A percentile compares a stretch with the other conserved stretches of the same genome.
Evolutionary conservation across 2,329 filamentous ascomycete species (phyloP).

Genomic region (Shiraia bambusicola): DNA sequence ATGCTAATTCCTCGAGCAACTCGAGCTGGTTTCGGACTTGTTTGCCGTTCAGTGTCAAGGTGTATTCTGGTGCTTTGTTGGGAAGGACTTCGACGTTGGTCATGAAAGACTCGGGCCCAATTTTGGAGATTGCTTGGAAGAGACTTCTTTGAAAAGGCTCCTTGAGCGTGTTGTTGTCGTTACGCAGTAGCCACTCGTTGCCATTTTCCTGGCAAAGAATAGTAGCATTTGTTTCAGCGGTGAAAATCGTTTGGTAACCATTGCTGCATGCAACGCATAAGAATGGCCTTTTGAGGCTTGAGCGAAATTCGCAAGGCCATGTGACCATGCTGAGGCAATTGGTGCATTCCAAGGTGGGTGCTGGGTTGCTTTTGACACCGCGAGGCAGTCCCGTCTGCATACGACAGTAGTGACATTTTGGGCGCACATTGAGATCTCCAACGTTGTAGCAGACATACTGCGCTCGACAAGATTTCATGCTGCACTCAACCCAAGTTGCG

Average conservation of each 20-base stretch:
- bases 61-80: constrained; percentile 19
- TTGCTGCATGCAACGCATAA: constrained; percentile 47
- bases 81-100: constrained; percentile 44
- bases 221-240: constrained; percentile 43
- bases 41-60: constrained; percentile 43
- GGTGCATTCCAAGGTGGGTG: constrained; percentile 50
- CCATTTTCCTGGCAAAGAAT: constrained; percentile 48
- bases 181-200: constrained; percentile 48
- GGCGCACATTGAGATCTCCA: constrained; percentile 44
- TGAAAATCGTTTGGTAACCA: constrained; percentile 41
- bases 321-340: constrained; percentile 52
- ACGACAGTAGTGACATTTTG: constrained; percentile 56
- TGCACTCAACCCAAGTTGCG: constrained; percentile 54
- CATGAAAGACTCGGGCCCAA: constrained; percentile 39
- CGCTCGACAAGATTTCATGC: constrained; percentile 46
- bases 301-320: constrained; percentile 50
- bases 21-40: constrained; percentile 46
- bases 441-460: constrained; percentile 56
- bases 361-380: constrained; percentile 11
- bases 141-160: constrained; percentile 47
- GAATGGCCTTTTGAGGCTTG: constrained; percentile 36
- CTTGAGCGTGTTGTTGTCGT: constrained; percentile 40
- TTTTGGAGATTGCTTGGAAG: constrained; percentile 29
- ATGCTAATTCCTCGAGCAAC: constrained; percentile 40
- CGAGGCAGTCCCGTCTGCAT: constrained; percentile 4